Conservation (phyloP, 2,329 filamentous ascomycete genomes). For the Penicillium sp. region DNA sequence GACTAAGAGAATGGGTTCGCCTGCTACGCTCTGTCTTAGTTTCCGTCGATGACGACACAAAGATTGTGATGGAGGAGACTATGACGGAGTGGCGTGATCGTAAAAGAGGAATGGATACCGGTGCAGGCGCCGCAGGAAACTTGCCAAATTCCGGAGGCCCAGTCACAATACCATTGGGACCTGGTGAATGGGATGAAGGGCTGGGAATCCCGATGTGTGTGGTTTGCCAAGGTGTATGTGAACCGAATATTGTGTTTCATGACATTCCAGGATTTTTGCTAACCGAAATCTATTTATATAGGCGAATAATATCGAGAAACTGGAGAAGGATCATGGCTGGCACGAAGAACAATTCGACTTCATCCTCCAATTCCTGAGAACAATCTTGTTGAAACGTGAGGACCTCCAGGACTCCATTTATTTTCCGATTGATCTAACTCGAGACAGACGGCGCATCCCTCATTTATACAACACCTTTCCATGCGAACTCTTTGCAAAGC, state of each 20-base stretch:
- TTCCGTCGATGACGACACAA: constrained; percentile 71
- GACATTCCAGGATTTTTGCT: constrained; percentile 10
- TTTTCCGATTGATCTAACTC: constrained; percentile 10
- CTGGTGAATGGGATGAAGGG: constrained; percentile 90
- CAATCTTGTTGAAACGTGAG: constrained; percentile 81
- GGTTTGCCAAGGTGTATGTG: constrained; percentile 86
- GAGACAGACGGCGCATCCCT: constrained; percentile 73
- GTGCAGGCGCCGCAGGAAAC: constrained; percentile 55
- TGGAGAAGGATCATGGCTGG: constrained; percentile 90
- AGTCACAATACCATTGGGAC: constrained; percentile 73
- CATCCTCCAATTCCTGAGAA: constrained; percentile 88
- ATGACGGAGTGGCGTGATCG: constrained; percentile 78
- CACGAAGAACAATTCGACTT: constrained; percentile 97
- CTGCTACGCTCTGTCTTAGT: constrained; percentile 75
- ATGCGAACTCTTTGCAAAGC: constrained; percentile 72
- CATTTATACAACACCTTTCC: constrained; percentile 78
- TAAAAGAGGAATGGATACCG: constrained; percentile 61
- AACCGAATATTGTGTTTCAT: neutral
- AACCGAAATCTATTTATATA: constrained; percentile 35
- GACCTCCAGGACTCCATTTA: constrained; percentile 21
- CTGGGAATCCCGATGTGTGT: constrained; percentile 85
- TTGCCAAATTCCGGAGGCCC: constrained; percentile 64
- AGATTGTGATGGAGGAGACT: constrained; percentile 81
- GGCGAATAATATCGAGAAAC: constrained; percentile 83
- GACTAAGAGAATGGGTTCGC: constrained; percentile 85